Percentiles rank a stretch among this genome's conserved stretches.
Conservation (phyloP, 257 asterid genomes). For the Pogostemon cablin region DNA sequence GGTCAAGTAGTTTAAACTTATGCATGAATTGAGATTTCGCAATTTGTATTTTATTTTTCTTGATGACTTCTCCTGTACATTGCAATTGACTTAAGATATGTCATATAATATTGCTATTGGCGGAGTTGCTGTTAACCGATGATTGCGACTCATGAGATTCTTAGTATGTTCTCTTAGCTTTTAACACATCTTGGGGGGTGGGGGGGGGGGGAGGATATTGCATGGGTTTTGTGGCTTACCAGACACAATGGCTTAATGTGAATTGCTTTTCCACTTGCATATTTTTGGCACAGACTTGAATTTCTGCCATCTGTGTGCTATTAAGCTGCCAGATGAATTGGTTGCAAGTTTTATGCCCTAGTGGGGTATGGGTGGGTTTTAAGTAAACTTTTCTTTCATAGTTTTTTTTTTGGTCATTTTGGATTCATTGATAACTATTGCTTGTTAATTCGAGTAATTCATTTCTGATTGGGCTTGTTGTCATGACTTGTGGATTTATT, state of each 20-base stretch:
- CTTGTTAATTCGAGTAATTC: neutral
- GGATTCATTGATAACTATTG: neutral
- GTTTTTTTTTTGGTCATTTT: neutral
- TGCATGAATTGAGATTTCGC: conserved; percentile 5
- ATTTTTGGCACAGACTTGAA: neutral
- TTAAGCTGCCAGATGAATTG: conserved; percentile 22
- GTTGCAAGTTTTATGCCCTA: neutral
- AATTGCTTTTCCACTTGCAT: conserved; percentile 20
- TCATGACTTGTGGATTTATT: neutral
- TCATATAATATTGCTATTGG: conserved; percentile 3
- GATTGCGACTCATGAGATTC: conserved; percentile 29
- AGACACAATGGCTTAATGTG: neutral
- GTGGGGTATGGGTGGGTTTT: neutral
- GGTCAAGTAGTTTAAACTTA: neutral
- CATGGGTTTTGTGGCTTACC: conserved; percentile 7
- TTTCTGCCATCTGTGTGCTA: neutral
- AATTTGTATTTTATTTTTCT: conserved; percentile 5
- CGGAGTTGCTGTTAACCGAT: conserved; percentile 12
- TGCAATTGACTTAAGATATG: conserved; percentile 7
- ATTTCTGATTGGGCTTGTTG: neutral
- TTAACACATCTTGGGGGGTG: neutral
- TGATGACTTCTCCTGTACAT: conserved; percentile 9
- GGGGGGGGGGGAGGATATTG: no score
- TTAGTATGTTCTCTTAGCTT: conserved; percentile 12
- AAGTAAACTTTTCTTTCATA: neutral